phyloP scores from a whole-genome alignment of 1,284 basidiomycete species.

The Ceratobasidium sp. region DNA sequence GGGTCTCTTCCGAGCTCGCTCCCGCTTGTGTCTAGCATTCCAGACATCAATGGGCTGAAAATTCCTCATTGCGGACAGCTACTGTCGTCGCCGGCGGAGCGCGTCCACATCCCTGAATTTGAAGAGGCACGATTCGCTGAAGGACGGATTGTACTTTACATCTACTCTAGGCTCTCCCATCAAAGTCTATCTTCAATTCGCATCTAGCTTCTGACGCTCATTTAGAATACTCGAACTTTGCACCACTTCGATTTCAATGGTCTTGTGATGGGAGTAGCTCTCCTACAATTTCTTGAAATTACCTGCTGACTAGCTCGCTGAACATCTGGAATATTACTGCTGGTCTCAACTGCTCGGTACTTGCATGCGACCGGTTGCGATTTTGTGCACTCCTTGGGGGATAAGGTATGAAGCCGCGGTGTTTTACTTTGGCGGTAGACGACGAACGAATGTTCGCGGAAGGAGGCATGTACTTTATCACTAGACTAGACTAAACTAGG shows the following conservation, averaged over 20 bases:
- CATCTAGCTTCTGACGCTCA: neutral
- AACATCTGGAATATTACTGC: neutral
- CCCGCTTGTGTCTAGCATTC: neutral
- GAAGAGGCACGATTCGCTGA: neutral
- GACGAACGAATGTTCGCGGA: neutral
- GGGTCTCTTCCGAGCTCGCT: neutral
- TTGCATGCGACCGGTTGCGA: neutral
- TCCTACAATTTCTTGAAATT: neutral
- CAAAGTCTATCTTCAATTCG: neutral
- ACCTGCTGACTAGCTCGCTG: neutral
- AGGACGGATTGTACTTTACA: neutral
- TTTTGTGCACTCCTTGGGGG: neutral
- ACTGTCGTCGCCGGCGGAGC: neutral
- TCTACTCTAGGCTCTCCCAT: neutral
- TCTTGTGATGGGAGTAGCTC: neutral
- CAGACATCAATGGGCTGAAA: neutral
- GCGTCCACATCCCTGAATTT: neutral
- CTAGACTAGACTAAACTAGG: neutral
- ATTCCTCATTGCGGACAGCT: neutral
- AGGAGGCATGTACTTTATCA: neutral
- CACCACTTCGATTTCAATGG: neutral
- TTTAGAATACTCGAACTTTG: neutral
- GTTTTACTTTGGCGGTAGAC: neutral
- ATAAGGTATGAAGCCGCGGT: neutral
- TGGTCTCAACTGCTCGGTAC: neutral